Percentiles rank a stretch among this genome's conserved stretches.
Evolutionary conservation across 2,329 filamentous ascomycete species (phyloP).

Genomic region (Arthrobotrys sphaeroides): DNA sequence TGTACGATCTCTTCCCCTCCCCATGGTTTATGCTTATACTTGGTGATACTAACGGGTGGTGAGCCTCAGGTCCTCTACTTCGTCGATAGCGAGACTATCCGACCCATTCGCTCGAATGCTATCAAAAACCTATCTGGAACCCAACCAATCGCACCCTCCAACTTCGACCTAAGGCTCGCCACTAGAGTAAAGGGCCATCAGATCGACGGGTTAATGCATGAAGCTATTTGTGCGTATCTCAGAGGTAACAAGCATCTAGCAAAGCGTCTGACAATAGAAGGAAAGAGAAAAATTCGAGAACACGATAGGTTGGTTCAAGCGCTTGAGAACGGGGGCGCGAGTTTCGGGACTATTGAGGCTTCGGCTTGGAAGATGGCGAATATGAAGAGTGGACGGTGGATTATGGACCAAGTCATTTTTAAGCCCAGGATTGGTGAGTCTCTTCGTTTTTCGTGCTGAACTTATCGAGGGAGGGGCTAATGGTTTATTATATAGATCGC

Average conservation of each 20-base stretch:
- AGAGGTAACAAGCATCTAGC: neutral
- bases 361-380: constrained; percentile 33
- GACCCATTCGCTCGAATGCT: neutral
- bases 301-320: constrained; percentile 5
- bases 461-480: neutral
- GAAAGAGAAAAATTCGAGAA: neutral
- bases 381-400: constrained; percentile 5
- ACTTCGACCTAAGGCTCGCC: neutral
- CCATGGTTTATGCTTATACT: neutral
- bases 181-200: constrained; percentile 3
- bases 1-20: constrained; percentile 12
- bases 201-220: constrained; percentile 39
- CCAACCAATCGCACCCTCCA: constrained; percentile 1
- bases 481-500: neutral
- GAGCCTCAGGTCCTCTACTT: constrained; percentile 15
- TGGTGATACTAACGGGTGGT: neutral
- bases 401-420: constrained; percentile 42
- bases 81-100: neutral
- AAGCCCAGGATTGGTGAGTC: constrained; percentile 24
- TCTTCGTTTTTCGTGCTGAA: neutral
- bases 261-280: neutral
- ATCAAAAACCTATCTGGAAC: neutral
- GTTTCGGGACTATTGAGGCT: constrained; percentile 24
- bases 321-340: neutral
- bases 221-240: constrained; percentile 19